Base-by-base conservation (phyloP, 2,329 filamentous ascomycete genomes). In the Chaetomiaceae sp. region DNA sequence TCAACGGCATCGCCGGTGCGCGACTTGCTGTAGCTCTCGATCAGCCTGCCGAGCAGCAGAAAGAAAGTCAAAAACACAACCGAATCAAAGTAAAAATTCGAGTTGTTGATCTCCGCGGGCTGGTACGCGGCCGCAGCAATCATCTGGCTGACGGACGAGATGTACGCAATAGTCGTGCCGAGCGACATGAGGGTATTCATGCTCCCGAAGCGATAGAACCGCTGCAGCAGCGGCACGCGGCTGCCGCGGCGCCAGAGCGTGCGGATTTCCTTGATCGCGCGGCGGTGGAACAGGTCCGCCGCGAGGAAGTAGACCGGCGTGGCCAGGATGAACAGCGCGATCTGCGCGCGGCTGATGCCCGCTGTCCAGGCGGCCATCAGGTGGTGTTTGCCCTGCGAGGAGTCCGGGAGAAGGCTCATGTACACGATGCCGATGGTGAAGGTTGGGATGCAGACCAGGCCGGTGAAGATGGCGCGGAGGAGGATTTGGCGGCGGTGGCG, bases 141-240 rank as follows among this genome's bases (percentile, higher is more conserved):
- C 61, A 96, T 75, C 53, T 94, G 82, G 14, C 81, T 84, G 19
- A 95, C 69, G 0, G 88, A 95, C 0, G 88, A 83, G 51, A 94
- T 71, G 62, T 95, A 95, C 1, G 90, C 90, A 50, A 96, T 88
- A 2, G 81, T 84, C 0, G 90, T 95, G 6, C 89, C 90, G 2
- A 95, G 74, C 7, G 86, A 93, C 66, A 96, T 90, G 49, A 96
- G 76, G 70, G 94, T 84, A 61, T 95, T 95, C 90, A 96, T 96
- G 69, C 89, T 95, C 8, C 90, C 90, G 59, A 96, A 96, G n/a
- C 86, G 82, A 63, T 89, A 88, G 60, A 96, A 90, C 12, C 90
- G 75, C 56, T 84, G 78, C 14, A 86, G 57, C 4, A 94, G 62
- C 0, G 88, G 86, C 1, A 83, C 83, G 30, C 76, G 79, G 61